Evolutionary conservation across 305 asterid genomes (phyloP), one percentile per base, ranked within the genome.

Genomic region (Vinca major): DNA sequence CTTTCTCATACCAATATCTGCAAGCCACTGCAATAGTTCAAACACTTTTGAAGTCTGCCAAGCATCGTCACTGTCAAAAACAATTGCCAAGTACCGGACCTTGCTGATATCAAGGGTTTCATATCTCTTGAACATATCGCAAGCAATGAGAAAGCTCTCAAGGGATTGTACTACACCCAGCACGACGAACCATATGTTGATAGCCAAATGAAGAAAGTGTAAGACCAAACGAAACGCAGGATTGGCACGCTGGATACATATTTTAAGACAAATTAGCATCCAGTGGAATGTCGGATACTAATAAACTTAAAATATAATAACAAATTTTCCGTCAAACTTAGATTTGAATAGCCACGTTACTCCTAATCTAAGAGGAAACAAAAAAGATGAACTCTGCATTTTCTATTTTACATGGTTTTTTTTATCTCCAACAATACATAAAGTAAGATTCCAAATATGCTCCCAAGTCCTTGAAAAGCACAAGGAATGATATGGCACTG

Each of bases 61-160:
- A 65, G 97, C 97, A 85, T 94, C 97, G 75, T 83, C 90, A 60
- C 99, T 88, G 77, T 91, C 99, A 62, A 94, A 82, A 79, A 85
- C 98, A 81, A 94, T 75, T 13, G 96, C 98, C 70, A 94, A 86
- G 79, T 84, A 91, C 73, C 73, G 77, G 50, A 91, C 93, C 77
- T 82, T 88, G 79, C 86, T 78, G 79, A 84, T 75, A 74, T 91
- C 83, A 71, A 94, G 75, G 58, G 75, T 48, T 71, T 70, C 77
- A 76, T 88, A 89, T 63, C 73, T 83, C 85, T 81, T 78, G 66
- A 84, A 63, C 54, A 81, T 64, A 44, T 92, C 88, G 67, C 80
- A 68, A 53, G 96, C 81, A 71, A 94, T 89, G 19, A 91, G 86
- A 75, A 80, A 75, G 83, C 87, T 88, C 83, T 94, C 97, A 14